Percentiles rank a stretch among this genome's conserved stretches.
phyloP scores from a whole-genome alignment of 2,329 filamentous ascomycete species.

The Amauroascus verrucosus region DNA sequence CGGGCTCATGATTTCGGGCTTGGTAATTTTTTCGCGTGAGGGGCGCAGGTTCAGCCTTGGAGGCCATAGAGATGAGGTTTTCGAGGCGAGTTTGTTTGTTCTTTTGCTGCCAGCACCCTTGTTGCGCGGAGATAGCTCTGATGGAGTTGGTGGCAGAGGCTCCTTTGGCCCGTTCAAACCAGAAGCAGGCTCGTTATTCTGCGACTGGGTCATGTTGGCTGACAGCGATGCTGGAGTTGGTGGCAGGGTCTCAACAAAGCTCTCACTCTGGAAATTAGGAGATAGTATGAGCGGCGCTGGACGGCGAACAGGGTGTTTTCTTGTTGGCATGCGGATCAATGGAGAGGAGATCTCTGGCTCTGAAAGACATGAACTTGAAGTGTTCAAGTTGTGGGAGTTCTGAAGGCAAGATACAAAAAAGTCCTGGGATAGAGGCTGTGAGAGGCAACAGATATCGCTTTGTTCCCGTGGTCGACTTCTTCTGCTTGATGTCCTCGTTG shows the following conservation, averaged over 20 bases:
- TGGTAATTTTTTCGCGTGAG: neutral
- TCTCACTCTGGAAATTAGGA: neutral
- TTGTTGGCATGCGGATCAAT: constrained; percentile 6
- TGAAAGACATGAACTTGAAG: constrained; percentile 1
- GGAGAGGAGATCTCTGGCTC: constrained; percentile 4
- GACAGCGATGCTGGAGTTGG: constrained; percentile 6
- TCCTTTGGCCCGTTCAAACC: neutral
- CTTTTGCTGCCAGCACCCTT: neutral
- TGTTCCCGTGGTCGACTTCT: constrained; percentile 16
- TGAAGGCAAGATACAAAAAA: constrained; percentile 4
- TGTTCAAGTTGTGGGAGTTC: neutral
- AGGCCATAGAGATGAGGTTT: constrained; percentile 6
- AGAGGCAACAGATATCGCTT: constrained; percentile 7
- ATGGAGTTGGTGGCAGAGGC: neutral
- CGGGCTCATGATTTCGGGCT: constrained; percentile 2
- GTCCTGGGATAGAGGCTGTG: constrained; percentile 8
- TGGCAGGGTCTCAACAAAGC: constrained; percentile 3
- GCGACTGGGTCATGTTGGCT: neutral
- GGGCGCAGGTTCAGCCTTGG: neutral
- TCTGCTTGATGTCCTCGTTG: constrained; percentile 16
- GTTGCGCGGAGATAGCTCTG: neutral
- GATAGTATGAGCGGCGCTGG: constrained; percentile 9
- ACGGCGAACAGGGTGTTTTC: constrained; percentile 4
- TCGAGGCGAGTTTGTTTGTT: neutral
- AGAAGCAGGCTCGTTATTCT: neutral